Evolutionary conservation across 495 filamentous ascomycete genomes (phyloP).

Genomic region (Cercophora sp.): DNA sequence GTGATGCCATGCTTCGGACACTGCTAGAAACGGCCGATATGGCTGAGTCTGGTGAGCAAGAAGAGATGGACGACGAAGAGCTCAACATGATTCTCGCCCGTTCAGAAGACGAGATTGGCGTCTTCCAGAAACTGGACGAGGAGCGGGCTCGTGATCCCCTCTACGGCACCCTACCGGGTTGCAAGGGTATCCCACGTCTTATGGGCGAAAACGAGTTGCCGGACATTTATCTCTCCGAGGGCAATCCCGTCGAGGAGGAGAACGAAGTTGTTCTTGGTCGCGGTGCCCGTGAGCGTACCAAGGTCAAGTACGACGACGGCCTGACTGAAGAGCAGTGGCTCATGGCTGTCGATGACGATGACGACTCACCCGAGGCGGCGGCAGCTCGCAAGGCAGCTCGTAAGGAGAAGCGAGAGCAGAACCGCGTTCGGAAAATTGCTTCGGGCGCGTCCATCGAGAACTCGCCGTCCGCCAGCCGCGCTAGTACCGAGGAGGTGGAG

Average conservation of each 20-base stretch:
- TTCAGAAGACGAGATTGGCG: slow-evolving; percentile 62
- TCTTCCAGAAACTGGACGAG: slow-evolving; percentile 76
- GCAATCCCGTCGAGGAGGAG: slow-evolving; percentile 77
- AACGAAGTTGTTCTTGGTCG: slow-evolving; percentile 74
- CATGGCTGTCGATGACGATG: slow-evolving; percentile 89
- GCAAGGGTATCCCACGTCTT: slow-evolving; percentile 66
- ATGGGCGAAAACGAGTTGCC: slow-evolving; percentile 87
- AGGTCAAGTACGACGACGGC: slow-evolving; percentile 93
- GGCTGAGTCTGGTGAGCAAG: slow-evolving; percentile 74
- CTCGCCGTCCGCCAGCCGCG: slow-evolving; percentile 71
- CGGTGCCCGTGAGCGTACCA: slow-evolving; percentile 87
- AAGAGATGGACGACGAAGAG: slow-evolving; percentile 97
- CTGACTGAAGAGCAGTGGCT: slow-evolving; percentile 97
- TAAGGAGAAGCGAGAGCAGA: slow-evolving; percentile 71
- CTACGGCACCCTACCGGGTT: slow-evolving; percentile 65
- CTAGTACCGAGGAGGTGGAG: slow-evolving; percentile 68
- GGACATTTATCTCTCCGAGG: slow-evolving; percentile 86
- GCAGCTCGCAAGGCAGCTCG: slow-evolving; percentile 84
- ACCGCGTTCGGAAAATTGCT: slow-evolving; percentile 59
- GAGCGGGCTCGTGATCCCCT: slow-evolving; percentile 57
- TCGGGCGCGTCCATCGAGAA: slow-evolving; percentile 53
- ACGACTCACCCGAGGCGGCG: slow-evolving; percentile 89
- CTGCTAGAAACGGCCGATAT: slow-evolving; percentile 90
- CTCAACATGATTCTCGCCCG: slow-evolving; percentile 84
- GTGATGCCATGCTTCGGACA: slow-evolving; percentile 89